Base-by-base conservation (phyloP, 768 basidiomycete species). In the Auricularia heimuer region DNA sequence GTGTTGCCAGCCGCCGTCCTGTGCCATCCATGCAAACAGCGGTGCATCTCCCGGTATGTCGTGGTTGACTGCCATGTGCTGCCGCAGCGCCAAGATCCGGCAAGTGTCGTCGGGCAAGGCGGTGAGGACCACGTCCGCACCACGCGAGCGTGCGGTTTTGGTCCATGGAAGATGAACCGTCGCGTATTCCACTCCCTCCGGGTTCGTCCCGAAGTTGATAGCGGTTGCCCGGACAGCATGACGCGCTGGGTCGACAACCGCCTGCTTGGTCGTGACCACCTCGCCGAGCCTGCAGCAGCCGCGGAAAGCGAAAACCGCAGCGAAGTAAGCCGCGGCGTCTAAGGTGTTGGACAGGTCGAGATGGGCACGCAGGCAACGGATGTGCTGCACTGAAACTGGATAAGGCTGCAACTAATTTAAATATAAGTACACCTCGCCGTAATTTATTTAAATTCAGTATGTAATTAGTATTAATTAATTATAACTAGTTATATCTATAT, bases 291-390 rank as follows among this genome's bases (percentile, higher is more conserved):
- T 64, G 18, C 65, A 64, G 21, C 54, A 64, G 34, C 54, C 51
- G 7, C 21, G 58, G 64, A 64, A 64, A 3, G 1, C 67, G 60
- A 8, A 64, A 42, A 62, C 66, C 0, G 69, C 65, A 0, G 65
- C 64, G 0, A 69, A 67, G 0, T 73, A 60, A 2, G 70, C 64
- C 66, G 10, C 33, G 12, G 12, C 60, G 44, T 3, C 66, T 60
- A 1, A 67, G 62, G 8, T 42, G 24, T 4, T 54, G 24, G 21
- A 69, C 10, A 12, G 67, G 63, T 73, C 16, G 74, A 61, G 1
- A 73, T 72, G 2, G 73, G 62, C 4, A 67, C 69, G 37, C 73
- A 73, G 12, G 68, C 70, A 75, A 73, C 74, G 1, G 72, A 69
- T 0, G 66, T 64, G 3, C 24, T 24, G 24, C 24, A 24, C 24